phyloP scores from a whole-genome alignment of 805 yeast species.

The Starmerella stigmatis region DNA sequence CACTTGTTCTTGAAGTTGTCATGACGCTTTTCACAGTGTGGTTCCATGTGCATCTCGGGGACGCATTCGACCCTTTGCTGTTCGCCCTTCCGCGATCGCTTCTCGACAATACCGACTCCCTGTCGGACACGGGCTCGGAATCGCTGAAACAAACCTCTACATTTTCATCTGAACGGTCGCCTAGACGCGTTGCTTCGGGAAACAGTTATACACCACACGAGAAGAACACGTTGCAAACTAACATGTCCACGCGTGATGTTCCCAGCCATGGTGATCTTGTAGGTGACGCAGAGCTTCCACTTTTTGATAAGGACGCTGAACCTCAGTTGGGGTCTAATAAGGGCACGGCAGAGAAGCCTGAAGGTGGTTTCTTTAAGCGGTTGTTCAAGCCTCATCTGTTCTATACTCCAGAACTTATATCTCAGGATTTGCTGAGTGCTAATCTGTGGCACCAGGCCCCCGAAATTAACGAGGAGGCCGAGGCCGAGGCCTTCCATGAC shows the following conservation, averaged over 20 bases:
- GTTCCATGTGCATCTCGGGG: constrained; percentile 52
- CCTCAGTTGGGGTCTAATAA: no score
- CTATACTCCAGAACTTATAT: constrained; percentile 32
- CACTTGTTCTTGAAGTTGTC: constrained; percentile 64
- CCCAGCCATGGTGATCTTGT: background rate
- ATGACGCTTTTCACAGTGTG: constrained; percentile 55
- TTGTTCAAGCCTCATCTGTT: constrained; percentile 49
- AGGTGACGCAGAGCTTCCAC: background rate
- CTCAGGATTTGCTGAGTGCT: constrained; percentile 25
- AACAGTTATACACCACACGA: background rate
- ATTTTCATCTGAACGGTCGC: background rate
- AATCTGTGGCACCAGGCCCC: constrained; percentile 26
- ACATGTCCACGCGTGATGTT: background rate
- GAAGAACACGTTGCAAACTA: background rate
- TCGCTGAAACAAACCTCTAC: background rate
- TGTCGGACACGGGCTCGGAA: background rate
- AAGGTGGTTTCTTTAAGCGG: constrained; percentile 33
- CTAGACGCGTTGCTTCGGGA: background rate
- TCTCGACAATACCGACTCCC: constrained; percentile 6
- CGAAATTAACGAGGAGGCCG: constrained; percentile 32
- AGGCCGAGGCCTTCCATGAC: constrained; percentile 59
- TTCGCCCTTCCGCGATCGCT: constrained; percentile 31
- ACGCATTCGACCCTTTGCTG: constrained; percentile 56
- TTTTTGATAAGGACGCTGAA: constrained; percentile 21
- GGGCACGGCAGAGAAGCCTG: background rate